Evolutionary conservation across 345 rosid species (phyloP), one percentile per base, ranked within the genome.

Genomic region (Conringia planisiliqua): DNA sequence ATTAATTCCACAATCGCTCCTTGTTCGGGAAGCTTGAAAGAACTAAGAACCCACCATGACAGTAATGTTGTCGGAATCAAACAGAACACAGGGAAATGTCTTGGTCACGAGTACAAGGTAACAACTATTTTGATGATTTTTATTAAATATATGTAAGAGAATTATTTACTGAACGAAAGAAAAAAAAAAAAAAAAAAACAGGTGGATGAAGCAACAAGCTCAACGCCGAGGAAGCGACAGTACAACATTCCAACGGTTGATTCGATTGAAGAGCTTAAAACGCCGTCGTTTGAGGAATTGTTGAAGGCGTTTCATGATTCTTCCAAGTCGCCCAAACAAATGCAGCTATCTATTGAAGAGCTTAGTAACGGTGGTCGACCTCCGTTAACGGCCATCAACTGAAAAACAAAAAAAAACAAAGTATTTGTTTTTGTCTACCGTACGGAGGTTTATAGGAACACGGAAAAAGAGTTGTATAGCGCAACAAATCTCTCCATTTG

Each of bases 181-280:
- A 22, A 22, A 22, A 22, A 22, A 22, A 22, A 22, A 22, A 22
- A 22, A 22, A 22, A 22, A 22, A 22, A 22, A 22, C 24, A 22
- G 62, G 88, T 92, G 81, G 98, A 92, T 61, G 89, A 90, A 72
- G 93, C 93, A 22, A 87, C 98, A 10, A 90, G 99, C 83, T 92
- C 98, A 18, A 92, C 95, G 12, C 99, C 92, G 2, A 87, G 86
- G 77, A 89, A 86, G 85, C 88, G 96, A 79, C 71, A 85, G 2
- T 86, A 89, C 77, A 89, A 88, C 70, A 83, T 92, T 50, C 97
- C 96, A 6, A 88, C 88, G 62, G 61, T 80, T 7, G 77, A 80
- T 30, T 92, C 98, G 9, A 92, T 96, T 0, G 98, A 96, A 79
- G 96, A 92, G 57, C 95, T 96, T 5, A 84, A 91, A 71, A 90